These are phyloP conservation scores for Triangularia setosa DNA, from an alignment of 2,329 filamentous ascomycete species.

Conservation along the genomic window DNA sequence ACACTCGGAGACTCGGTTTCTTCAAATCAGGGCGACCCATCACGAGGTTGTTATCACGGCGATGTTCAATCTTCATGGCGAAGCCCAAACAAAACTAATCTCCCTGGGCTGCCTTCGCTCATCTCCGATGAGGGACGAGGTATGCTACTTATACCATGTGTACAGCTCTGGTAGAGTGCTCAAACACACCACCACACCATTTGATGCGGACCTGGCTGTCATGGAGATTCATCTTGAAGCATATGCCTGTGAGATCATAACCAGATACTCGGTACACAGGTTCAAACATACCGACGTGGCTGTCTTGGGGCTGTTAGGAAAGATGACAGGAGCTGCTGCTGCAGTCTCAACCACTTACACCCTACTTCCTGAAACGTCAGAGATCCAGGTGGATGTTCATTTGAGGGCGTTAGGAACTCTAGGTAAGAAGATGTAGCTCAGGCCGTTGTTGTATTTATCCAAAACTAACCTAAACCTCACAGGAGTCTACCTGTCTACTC, in stretches of 20 bases:
- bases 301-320: constrained; percentile 73
- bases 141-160: constrained; percentile 52
- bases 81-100: constrained; percentile 57
- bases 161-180: constrained; percentile 39
- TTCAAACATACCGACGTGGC: constrained; percentile 59
- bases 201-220: background rate
- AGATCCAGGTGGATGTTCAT: constrained; percentile 60
- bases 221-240: constrained; percentile 44
- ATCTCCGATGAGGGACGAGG: constrained; percentile 51
- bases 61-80: constrained; percentile 71
- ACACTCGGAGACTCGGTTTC: constrained; percentile 68
- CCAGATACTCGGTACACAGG: constrained; percentile 62
- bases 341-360: constrained; percentile 61
- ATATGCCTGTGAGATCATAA: constrained; percentile 76
- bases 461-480: background rate
- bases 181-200: constrained; percentile 55
- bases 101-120: constrained; percentile 61
- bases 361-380: constrained; percentile 47
- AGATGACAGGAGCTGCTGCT: constrained; percentile 86
- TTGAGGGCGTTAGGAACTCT: constrained; percentile 77
- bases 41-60: constrained; percentile 66
- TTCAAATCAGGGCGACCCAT: constrained; percentile 77
- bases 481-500: background rate
- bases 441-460: background rate
- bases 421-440: constrained; percentile 46